A percentile compares a stretch with the other conserved stretches of the same genome.
Conservation (phyloP, 352 stramenopile genomes). For the Globisporangium recalcitrans region DNA sequence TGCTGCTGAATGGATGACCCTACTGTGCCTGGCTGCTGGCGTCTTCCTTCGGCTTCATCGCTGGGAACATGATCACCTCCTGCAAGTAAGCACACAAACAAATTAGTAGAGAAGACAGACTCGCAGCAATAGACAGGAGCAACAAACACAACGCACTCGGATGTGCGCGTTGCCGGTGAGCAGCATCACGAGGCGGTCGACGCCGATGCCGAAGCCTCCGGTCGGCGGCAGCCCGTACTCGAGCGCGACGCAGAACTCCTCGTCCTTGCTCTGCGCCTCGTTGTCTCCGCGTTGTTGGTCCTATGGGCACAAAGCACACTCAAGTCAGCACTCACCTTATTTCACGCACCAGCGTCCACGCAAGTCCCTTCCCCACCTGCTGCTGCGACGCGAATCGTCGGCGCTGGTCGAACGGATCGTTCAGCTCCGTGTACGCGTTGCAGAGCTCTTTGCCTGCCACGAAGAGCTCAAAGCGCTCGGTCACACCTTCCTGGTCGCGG, state of each 20-base stretch:
- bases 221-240: conserved; percentile 97
- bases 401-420: conserved; percentile 96
- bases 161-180: conserved; percentile 98
- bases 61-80: conserved; percentile 99
- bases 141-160: conserved; percentile 37
- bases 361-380: conserved; percentile 23
- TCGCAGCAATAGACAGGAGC: neutral
- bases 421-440: conserved; percentile 99
- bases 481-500: conserved; percentile 90
- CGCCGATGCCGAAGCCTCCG: conserved; percentile 95
- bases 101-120: neutral
- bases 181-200: conserved; percentile 99
- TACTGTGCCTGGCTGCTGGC: neutral
- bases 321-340: neutral
- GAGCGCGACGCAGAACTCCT: conserved; percentile 96
- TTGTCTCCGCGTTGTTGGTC: conserved; percentile 74
- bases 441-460: conserved; percentile 94
- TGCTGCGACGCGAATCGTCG: conserved; percentile 93
- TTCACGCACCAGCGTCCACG: neutral
- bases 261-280: conserved; percentile 92
- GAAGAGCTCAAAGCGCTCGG: conserved; percentile 98
- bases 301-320: conserved; percentile 8
- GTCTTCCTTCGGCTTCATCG: conserved; percentile 92
- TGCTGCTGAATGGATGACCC: neutral
- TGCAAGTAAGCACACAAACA: conserved; percentile 38